phyloP scores from a whole-genome alignment of 2,329 filamentous ascomycete species.

The Zasmidium cellare region DNA sequence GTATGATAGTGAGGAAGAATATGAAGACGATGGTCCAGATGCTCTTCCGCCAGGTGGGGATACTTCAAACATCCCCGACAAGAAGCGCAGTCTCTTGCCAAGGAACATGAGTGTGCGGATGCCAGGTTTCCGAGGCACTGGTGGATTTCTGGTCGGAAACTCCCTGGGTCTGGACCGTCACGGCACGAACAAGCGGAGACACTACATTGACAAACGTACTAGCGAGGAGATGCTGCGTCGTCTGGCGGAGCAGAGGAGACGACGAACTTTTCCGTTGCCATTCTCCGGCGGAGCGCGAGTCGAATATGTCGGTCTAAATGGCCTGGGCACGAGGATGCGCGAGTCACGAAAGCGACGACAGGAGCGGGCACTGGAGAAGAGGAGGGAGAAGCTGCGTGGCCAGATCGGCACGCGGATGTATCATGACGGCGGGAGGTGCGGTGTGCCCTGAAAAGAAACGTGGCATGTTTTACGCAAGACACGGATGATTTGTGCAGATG shows the following conservation, averaged over 20 bases:
- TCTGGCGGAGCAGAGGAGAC: conserved; percentile 12
- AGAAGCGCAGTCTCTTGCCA: conserved; percentile 21
- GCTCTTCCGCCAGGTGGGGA: conserved; percentile 47
- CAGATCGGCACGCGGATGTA: conserved; percentile 44
- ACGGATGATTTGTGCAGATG: too few relatives aligned
- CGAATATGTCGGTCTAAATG: conserved; percentile 52
- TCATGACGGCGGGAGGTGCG: conserved; percentile 10
- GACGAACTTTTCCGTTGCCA: conserved; percentile 22
- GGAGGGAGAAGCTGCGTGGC: conserved; percentile 54
- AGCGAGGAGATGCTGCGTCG: conserved; percentile 25
- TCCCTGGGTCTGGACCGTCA: conserved; percentile 56
- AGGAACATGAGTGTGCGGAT: conserved; percentile 35
- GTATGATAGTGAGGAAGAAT: conserved; percentile 44
- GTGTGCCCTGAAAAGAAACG: background rate
- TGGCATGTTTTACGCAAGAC: too few relatives aligned
- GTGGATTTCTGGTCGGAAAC: conserved; percentile 55
- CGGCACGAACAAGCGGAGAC: conserved; percentile 44
- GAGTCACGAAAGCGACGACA: conserved; percentile 45
- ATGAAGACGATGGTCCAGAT: conserved; percentile 31
- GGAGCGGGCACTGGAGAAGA: conserved; percentile 51
- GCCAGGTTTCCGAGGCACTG: conserved; percentile 42
- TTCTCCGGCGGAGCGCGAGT: conserved; percentile 43
- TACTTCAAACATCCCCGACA: conserved; percentile 40
- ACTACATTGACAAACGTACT: conserved; percentile 36
- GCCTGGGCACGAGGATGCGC: conserved; percentile 49